Base-by-base conservation (phyloP, 805 yeast genomes). In the Yarrowia keelungensis region DNA sequence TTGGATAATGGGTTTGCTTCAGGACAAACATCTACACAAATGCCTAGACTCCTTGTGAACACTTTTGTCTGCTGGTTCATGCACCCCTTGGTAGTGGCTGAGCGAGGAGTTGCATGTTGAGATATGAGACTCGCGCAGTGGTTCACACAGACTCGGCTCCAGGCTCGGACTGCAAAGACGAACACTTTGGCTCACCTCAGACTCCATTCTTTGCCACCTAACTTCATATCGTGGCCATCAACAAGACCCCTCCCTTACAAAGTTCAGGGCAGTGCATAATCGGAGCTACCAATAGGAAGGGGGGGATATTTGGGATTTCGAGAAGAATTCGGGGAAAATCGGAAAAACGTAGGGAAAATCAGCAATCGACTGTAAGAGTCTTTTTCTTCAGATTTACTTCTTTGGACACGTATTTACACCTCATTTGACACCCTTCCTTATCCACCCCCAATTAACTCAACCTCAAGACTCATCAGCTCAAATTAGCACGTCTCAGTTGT, bases 231-330 rank as follows among this genome's bases (percentile, higher is more conserved):
- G 12, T 7, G 12, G 39, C 39, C 10, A 38, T 10, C 12, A 8
- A 22, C 43, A 36, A 16, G 36, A 49, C 54, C 54, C 54, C 56
- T 51, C 56, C n/a, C 7, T 11, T 14, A 51, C 45, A 39, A 42
- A n/a, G 62, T 56, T 56, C 62, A 56, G 62, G 45, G 62, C 62
- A 26, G 62, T 56, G 62, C 62, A 56, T 56, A 41, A 56, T 56
- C 62, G 62, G 62, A 56, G 62, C 39, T 14, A 56, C 47, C 38
- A 56, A 26, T 26, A 3, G 12, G 9, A 42, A 19, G 15, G 62
- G 36, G 45, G 38, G 58, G 41, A 14, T 16, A n/a, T 26, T 26
- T 26, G 32, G 7, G 32, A 26, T 5, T 5, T 26, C 32, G 32
- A 26, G 32, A 26, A 26, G 32, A 26, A 26, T 5, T 26, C 7